phyloP scores from a whole-genome alignment of 2,329 filamentous ascomycete genomes.

The Dactylellina leptospora region DNA sequence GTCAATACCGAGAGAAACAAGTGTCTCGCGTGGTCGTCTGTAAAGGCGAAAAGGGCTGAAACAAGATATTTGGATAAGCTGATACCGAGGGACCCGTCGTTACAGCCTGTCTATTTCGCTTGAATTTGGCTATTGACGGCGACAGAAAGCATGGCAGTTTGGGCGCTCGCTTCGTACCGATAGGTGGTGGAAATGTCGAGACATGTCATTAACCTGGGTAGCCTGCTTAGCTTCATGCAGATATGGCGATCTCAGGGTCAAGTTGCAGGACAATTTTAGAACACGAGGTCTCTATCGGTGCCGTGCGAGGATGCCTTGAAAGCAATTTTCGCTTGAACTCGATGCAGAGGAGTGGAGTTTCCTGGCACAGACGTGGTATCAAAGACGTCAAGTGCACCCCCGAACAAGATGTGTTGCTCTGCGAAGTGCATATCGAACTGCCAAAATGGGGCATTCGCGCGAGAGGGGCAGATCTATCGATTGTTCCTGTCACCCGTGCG shows the following conservation, averaged over 20 bases:
- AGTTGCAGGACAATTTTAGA: constrained; percentile 14
- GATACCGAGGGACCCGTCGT: background rate
- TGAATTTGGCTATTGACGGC: background rate
- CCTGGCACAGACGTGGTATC: background rate
- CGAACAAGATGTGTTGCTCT: constrained; percentile 10
- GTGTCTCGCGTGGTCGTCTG: background rate
- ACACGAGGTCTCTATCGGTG: background rate
- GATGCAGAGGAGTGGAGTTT: background rate
- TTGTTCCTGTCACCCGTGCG: background rate
- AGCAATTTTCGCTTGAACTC: background rate
- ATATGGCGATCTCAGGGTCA: constrained; percentile 21
- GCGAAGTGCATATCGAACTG: constrained; percentile 16
- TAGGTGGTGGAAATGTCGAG: background rate
- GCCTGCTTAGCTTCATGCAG: constrained; percentile 1
- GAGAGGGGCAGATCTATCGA: constrained; percentile 14
- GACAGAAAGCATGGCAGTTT: constrained; percentile 4
- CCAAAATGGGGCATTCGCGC: constrained; percentile 21
- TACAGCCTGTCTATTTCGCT: background rate
- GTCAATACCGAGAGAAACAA: constrained; percentile 14
- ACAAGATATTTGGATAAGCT: background rate
- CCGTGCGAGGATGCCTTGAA: background rate
- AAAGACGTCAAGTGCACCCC: background rate
- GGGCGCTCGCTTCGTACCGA: constrained; percentile 17
- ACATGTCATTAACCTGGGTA: background rate
- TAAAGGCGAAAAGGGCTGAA: constrained; percentile 16